Base-by-base conservation (phyloP, 2,329 filamentous ascomycete genomes). In the Apiospora rasikravindrae region DNA sequence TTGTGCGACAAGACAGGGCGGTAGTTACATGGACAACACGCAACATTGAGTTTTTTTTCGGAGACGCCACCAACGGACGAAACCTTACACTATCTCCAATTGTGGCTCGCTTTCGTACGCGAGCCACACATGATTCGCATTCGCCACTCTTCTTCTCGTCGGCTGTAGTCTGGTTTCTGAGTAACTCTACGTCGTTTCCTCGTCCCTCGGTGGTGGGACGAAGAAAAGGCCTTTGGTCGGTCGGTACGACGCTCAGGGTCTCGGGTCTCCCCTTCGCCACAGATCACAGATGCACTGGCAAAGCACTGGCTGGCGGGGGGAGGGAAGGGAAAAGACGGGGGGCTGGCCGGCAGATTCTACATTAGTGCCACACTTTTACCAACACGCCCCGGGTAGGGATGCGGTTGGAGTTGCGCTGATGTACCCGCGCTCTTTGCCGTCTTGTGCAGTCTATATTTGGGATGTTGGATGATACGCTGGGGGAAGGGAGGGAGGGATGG, bases 361-460 rank as follows among this genome's bases (percentile, higher is more conserved):
- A 47, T 19, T 40, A n/a, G 57, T 64, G 57, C 57, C 57, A 64
- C 57, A 64, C 29, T 64, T 64, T 40, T 64, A 64, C 57, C 57
- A 64, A 40, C 57, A 64, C 57, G 57, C 57, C 57, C 57, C 57
- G 57, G 57, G 57, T 64, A 64, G 33, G 19, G 57, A n/a, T 19
- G 33, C 19, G 33, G 57, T 40, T 8, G 57, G 57, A 64, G 57
- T 40, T 40, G 33, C 8, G 13, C 33, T 37, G 53, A 64, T 24
- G 57, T 64, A 64, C 57, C 57, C 57, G 11, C 57, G 14, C 19
- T 37, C 57, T 4, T 8, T 1, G 22, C 33, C 33, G 11, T 4
- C 3, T n/a, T 40, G 57, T 64, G 40, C 57, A 40, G 57, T 64
- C 57, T 64, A 64, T 64, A 64, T 64, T 64, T 64, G 57, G 57